phyloP scores from a whole-genome alignment of 2,329 filamentous ascomycete genomes.

The Pseudocercospora ulei region DNA sequence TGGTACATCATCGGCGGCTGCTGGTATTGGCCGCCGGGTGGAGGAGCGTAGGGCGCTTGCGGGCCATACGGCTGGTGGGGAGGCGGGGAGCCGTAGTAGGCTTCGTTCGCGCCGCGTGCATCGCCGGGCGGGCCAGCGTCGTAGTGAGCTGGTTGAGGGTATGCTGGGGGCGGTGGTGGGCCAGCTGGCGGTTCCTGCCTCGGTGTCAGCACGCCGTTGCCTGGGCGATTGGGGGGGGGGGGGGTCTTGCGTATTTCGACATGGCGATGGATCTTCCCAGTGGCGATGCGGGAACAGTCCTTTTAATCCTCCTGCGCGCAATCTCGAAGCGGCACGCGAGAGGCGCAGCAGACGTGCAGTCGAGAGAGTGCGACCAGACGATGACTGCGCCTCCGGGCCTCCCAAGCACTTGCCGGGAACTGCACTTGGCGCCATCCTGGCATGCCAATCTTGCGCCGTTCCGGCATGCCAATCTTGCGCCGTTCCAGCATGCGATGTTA shows the following conservation, averaged over 20 bases:
- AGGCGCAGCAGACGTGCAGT: no score
- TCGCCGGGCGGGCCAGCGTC: slow-evolving; percentile 19
- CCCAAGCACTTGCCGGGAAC: no score
- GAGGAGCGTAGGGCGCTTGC: slow-evolving; percentile 23
- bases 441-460: no score
- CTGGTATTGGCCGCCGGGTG: slow-evolving; percentile 32
- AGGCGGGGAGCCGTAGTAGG: slow-evolving; percentile 21
- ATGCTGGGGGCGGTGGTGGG: slow-evolving; percentile 24
- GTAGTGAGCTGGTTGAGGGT: slow-evolving; percentile 24
- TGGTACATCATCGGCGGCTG: slow-evolving; percentile 36
- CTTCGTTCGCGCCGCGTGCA: slow-evolving; percentile 16
- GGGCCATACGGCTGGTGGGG: slow-evolving; percentile 21
- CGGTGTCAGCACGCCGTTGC: slow-evolving; percentile 1
- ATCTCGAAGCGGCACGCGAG: no score
- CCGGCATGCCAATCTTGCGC: no score
- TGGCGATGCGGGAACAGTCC: neutral
- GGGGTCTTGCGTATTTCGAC: slow-evolving; percentile 10
- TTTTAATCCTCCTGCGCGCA: no score
- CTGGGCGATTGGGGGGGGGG: neutral
- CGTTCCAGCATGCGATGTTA: no score
- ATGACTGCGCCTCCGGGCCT: no score
- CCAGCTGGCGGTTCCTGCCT: slow-evolving; percentile 20
- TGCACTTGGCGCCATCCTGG: no score
- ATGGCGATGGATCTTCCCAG: slow-evolving; percentile 3
- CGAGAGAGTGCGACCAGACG: no score